Base-by-base conservation (phyloP, 2,329 filamentous ascomycete genomes). In the Stemphylium beticola region DNA sequence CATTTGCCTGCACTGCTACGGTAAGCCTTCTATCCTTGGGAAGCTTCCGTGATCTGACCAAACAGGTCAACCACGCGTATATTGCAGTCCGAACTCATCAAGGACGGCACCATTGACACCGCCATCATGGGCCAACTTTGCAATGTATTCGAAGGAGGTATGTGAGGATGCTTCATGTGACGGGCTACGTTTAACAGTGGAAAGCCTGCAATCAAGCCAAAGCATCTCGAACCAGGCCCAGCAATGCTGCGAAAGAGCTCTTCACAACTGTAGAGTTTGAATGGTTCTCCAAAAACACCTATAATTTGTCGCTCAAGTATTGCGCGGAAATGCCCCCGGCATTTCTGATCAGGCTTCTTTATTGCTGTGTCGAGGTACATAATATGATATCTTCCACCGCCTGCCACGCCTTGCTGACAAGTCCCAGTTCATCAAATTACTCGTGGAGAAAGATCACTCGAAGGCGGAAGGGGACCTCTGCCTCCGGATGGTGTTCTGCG, bases 251-350 rank as follows among this genome's bases (percentile, higher is more conserved):
- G 0, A 64, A 71, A 20, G 63, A 72, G 37, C 47, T 66, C 1
- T 92, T 92, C 67, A 84, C 82, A 0, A 53, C 81, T 0, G 72
- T 80, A 3, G 92, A 96, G 64, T 79, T 96, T 3, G 83, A 93
- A 62, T 96, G 92, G 92, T 93, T 96, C 70, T 88, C 87, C 33
- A 87, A 87, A 58, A 93, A 90, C 59, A 83, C 89, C 1, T 96
- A 96, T 77, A 96, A 95, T 61, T 73, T 92, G 6, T 87, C 87
- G 0, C 74, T 93, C 4, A 85, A 86, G 56, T 80, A 87, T 53
- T 82, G 81, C 61, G 79, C 81, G 1, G 78, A 83, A 0, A 87
- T 88, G 80, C 71, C 82, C 20, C 79, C 87, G 1, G 69, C 73
- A 5, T 74, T 81, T 43, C 78, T 88, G 0, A 68, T 87, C 3